phyloP scores from a whole-genome alignment of 2,329 filamentous ascomycete species.

The Trichoderma cornu-damae region DNA sequence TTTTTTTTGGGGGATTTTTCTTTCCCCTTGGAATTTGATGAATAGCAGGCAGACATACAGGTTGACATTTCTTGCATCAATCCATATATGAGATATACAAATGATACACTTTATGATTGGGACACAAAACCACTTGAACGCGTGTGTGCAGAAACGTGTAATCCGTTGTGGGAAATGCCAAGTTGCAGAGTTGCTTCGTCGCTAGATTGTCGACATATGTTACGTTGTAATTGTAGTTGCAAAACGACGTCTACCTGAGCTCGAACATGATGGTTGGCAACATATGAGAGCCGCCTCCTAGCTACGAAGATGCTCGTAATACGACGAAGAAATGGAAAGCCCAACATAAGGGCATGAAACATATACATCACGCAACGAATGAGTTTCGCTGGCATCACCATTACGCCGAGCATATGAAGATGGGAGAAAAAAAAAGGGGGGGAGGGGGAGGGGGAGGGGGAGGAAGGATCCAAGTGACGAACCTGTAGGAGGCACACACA shows the following conservation, averaged over 20 bases:
- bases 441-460: too few species aligned
- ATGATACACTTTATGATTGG: background rate
- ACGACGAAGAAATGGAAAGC: too few species aligned
- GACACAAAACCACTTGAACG: background rate
- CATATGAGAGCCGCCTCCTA: too few species aligned
- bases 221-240: too few species aligned
- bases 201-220: background rate
- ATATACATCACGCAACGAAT: background rate
- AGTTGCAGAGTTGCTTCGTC: background rate
- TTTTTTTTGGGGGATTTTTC: background rate
- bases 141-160: background rate
- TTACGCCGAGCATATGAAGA: background rate
- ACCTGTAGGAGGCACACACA: constrained; percentile 2
- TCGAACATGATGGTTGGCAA: too few species aligned
- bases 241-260: too few species aligned
- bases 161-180: background rate
- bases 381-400: background rate
- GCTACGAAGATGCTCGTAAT: background rate
- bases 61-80: background rate
- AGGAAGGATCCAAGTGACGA: background rate
- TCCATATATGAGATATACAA: background rate
- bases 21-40: background rate
- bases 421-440: background rate
- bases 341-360: background rate
- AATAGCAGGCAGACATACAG: background rate